A percentile compares a stretch with the other conserved stretches of the same genome.
These are phyloP conservation scores for Sporobolomyces pararoseus DNA, from an alignment of 768 basidiomycete species.

Conservation along the genomic window DNA sequence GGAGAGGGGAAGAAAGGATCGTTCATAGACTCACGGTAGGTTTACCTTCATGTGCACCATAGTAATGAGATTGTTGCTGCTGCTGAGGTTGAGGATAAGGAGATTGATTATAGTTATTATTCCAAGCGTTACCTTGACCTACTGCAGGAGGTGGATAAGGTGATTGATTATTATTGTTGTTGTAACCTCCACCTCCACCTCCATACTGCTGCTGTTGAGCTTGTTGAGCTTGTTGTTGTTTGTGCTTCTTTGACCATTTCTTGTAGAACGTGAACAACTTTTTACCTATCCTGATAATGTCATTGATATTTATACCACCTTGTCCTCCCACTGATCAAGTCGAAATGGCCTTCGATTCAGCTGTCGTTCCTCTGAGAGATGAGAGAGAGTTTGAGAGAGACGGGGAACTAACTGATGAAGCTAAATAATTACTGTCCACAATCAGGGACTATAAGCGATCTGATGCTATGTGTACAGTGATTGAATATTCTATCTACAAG, in stretches of 20 bases:
- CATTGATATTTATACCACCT: constrained; percentile 13
- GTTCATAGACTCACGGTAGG: constrained; percentile 30
- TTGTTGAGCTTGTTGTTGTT: constrained; percentile 14
- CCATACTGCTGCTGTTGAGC: constrained; percentile 7
- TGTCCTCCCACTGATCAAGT: background rate
- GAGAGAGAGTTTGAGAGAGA: too few species aligned
- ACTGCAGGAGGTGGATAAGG: constrained; percentile 1
- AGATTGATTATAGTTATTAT: constrained; percentile 5
- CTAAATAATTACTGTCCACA: too few species aligned
- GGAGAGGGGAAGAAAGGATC: background rate
- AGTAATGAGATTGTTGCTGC: background rate
- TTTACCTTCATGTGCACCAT: constrained; percentile 37
- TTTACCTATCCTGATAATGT: constrained; percentile 24
- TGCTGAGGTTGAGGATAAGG: background rate
- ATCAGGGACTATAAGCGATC: too few species aligned
- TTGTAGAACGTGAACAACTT: constrained; percentile 30
- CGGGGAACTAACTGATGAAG: too few species aligned
- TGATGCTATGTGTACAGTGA: too few species aligned
- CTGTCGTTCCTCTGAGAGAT: too few species aligned
- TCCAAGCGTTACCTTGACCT: constrained; percentile 8
- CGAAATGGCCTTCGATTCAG: too few species aligned
- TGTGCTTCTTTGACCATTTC: constrained; percentile 1
- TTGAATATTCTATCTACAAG: too few species aligned
- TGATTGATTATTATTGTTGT: background rate
- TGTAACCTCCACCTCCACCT: background rate